Base-by-base conservation (phyloP, 768 basidiomycete species). In the Calocybe cyanea region DNA sequence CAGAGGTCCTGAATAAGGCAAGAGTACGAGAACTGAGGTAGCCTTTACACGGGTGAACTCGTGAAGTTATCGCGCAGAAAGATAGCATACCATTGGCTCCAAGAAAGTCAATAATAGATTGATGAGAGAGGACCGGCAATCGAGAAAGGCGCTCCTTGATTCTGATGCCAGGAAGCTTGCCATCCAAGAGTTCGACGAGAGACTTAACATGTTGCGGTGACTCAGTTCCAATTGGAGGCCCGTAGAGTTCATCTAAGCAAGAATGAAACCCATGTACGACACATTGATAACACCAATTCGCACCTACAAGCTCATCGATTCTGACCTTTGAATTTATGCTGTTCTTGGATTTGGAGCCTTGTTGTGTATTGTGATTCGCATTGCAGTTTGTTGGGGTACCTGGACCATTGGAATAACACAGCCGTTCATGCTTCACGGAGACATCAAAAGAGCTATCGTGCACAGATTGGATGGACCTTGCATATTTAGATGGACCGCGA, bases 381-480 rank as follows among this genome's bases (percentile, higher is more conserved):
- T 37, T 38, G 23, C 38, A 10, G 24, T 39, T 31, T 21, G 23
- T 14, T 4, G 41, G 49, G 45, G 49, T 52, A 35, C 32, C 47
- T 19, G 45, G 45, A 25, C 24, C 15, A 23, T 21, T 41, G 36
- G 44, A 51, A 41, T 56, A 63, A 15, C 39, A 54, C 25, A 75
- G 60, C 18, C 50, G 63, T 42, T 75, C 67, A 35, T 58, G 61
- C 35, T 60, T 64, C 37, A 72, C 56, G 41, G 59, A 69, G 41
- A 76, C 54, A 32, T 75, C 71, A 48, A 74, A 76, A 31, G 73
- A 75, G 43, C 64, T 69, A 21, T 73, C 68, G 50, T 74, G 68
- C 25, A 66, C 58, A 18, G 67, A 69, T 13, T 62, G 59, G 38
- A 60, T 38, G n/a, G 80, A 80, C 46, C 65, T 68, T 23, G 66